Conservation (phyloP, 140 eudicot species). For the Senecio squalidus region DNA sequence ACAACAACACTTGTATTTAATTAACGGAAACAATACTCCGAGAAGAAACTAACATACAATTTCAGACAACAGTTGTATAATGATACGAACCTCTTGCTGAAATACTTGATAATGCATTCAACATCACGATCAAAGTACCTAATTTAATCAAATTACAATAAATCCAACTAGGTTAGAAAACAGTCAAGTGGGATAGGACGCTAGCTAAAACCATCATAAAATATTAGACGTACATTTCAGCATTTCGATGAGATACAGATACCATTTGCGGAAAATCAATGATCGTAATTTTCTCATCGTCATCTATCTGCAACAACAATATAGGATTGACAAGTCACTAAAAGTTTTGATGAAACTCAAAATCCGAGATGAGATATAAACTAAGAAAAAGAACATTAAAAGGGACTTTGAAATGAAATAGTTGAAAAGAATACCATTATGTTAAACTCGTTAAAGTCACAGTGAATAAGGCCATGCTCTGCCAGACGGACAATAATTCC, state of each 20-base stretch:
- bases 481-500: conserved; percentile 79
- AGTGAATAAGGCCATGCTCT: conserved; percentile 97
- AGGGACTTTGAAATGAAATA: conserved; percentile 9
- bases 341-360: not conserved
- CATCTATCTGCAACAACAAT: conserved; percentile 65
- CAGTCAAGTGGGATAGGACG: too few species aligned
- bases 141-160: conserved; percentile 11
- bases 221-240: conserved; percentile 54
- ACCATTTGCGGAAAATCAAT: conserved; percentile 99
- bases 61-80: too few species aligned
- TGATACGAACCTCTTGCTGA: conserved; percentile 78
- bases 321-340: not conserved
- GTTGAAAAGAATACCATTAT: conserved; percentile 58
- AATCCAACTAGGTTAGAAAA: too few species aligned
- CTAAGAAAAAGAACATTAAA: not conserved
- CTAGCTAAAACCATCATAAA: not conserved
- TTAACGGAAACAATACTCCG: too few species aligned
- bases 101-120: conserved; percentile 80
- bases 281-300: conserved; percentile 83
- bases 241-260: conserved; percentile 91
- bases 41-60: too few species aligned
- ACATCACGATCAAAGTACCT: conserved; percentile 96
- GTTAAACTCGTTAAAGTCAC: conserved; percentile 86
- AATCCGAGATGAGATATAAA: not conserved
- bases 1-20: too few species aligned